Evolutionary conservation across 1,284 basidiomycete genomes (phyloP).

Genomic region (Pseudozyma tsukubaensis): DNA sequence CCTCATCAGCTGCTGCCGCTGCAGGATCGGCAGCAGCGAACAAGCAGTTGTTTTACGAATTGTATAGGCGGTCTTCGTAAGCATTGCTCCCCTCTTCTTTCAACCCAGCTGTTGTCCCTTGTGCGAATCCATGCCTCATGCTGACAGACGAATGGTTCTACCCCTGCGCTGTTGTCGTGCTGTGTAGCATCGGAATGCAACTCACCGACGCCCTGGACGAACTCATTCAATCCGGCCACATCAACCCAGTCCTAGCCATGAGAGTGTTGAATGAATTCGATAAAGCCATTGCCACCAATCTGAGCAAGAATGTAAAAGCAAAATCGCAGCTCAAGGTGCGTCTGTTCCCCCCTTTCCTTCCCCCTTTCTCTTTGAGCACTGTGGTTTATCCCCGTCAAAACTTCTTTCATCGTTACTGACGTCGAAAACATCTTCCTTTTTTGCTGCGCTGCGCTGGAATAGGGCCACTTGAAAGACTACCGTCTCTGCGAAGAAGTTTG

Average conservation of each 20-base stretch:
- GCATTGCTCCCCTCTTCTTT: constrained; percentile 6
- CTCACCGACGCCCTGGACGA: constrained; percentile 99
- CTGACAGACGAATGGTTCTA: too few relatives aligned
- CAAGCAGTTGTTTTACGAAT: constrained; percentile 62
- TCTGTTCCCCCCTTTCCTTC: not conserved
- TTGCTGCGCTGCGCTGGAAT: not conserved
- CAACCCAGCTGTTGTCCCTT: not conserved
- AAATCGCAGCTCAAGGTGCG: constrained; percentile 64
- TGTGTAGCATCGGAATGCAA: constrained; percentile 93
- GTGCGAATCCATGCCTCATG: not conserved
- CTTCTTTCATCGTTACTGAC: too few relatives aligned
- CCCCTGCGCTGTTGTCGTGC: too few relatives aligned
- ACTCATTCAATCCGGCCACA: constrained; percentile 94
- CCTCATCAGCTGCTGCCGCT: too few relatives aligned
- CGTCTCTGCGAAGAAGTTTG: constrained; percentile 67
- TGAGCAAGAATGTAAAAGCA: constrained; percentile 63
- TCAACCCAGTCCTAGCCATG: constrained; percentile 97
- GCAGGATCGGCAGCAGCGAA: constrained; percentile 31
- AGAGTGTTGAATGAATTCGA: constrained; percentile 79
- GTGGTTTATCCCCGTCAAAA: too few relatives aligned
- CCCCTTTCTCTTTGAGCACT: not conserved
- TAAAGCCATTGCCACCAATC: constrained; percentile 65
- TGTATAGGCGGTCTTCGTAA: constrained; percentile 62
- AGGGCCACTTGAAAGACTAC: constrained; percentile 67
- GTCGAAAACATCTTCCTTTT: not conserved